phyloP scores from a whole-genome alignment of 1,284 basidiomycete species.

The Ceratobasidium theobromae region DNA sequence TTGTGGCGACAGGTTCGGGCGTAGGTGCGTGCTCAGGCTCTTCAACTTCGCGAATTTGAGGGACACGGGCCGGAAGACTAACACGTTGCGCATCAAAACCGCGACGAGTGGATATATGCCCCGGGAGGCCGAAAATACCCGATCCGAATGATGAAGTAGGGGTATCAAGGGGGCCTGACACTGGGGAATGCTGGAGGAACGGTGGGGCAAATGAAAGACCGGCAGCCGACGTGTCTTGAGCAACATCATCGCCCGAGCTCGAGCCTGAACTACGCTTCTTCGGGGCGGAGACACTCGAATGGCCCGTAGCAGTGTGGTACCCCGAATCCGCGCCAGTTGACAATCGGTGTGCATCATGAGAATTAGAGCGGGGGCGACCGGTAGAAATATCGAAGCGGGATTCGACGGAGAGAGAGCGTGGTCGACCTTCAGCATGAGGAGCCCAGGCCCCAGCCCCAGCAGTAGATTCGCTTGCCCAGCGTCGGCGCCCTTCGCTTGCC shows the following conservation, averaged over 20 bases:
- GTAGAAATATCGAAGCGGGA: slow-evolving; percentile 8
- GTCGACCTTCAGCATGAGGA: slow-evolving; percentile 20
- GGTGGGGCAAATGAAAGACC: slow-evolving; percentile 21
- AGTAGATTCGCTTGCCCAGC: slow-evolving; percentile 18
- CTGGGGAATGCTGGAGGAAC: slow-evolving; percentile 22
- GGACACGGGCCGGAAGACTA: slow-evolving; percentile 23
- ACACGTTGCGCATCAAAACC: slow-evolving; percentile 22
- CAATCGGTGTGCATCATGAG: slow-evolving; percentile 18
- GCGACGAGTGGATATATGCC: slow-evolving; percentile 1
- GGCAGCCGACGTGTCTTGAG: background rate
- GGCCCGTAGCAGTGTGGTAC: slow-evolving; percentile 19
- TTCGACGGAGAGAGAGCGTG: slow-evolving; percentile 11
- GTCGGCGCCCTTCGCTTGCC: background rate
- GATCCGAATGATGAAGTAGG: slow-evolving; percentile 14
- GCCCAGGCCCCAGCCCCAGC: slow-evolving; percentile 7
- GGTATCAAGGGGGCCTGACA: slow-evolving; percentile 8
- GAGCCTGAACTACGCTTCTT: slow-evolving; percentile 25
- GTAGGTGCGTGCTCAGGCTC: slow-evolving; percentile 27
- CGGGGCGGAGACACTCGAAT: background rate
- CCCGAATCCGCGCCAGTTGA: slow-evolving; percentile 22
- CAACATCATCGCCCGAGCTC: slow-evolving; percentile 11
- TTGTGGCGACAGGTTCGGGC: slow-evolving; percentile 36
- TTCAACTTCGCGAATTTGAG: slow-evolving; percentile 32
- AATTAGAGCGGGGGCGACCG: slow-evolving; percentile 20
- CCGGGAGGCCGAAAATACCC: slow-evolving; percentile 15